A percentile compares a stretch with the other conserved stretches of the same genome.
Conservation (phyloP, 1,284 basidiomycete species). For the Kwoniella shivajii region DNA sequence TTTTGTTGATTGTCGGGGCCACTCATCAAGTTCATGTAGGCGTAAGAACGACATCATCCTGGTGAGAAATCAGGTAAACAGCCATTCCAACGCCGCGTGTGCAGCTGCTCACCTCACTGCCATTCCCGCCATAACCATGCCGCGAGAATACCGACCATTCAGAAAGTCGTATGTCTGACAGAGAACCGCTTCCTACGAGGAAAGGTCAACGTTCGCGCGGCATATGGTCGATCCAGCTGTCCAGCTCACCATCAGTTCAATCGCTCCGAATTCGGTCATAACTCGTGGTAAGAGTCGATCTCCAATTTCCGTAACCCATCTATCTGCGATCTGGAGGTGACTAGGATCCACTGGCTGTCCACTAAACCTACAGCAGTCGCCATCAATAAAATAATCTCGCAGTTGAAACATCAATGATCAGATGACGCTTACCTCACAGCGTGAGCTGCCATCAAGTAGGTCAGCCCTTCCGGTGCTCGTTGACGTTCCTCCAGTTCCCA, state of each 20-base stretch:
- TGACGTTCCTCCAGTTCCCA: slow-evolving; percentile 14
- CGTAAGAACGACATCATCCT: slow-evolving; percentile 28
- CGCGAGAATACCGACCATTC: slow-evolving; percentile 17
- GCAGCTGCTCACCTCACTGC: slow-evolving; percentile 14
- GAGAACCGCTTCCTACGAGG: slow-evolving; percentile 19
- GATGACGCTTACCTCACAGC: slow-evolving; percentile 11
- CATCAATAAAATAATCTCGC: not conserved
- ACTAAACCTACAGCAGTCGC: slow-evolving; percentile 5
- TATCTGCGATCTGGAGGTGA: slow-evolving; percentile 10
- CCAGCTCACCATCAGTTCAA: slow-evolving; percentile 20
- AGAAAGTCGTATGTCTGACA: slow-evolving; percentile 25
- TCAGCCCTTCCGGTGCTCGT: slow-evolving; percentile 4
- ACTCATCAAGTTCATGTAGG: slow-evolving; percentile 19
- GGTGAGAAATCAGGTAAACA: too few relatives aligned
- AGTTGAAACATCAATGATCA: not conserved
- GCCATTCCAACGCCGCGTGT: not conserved
- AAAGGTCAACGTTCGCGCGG: too few relatives aligned
- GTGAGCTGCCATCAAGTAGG: slow-evolving; percentile 20
- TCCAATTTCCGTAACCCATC: slow-evolving; percentile 13
- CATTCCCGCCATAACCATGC: slow-evolving; percentile 23
- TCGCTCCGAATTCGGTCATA: slow-evolving; percentile 19
- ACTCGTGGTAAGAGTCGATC: slow-evolving; percentile 8
- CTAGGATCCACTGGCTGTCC: not conserved
- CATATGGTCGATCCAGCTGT: too few relatives aligned
- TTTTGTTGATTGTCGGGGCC: slow-evolving; percentile 10